These are phyloP conservation scores for Suillus spraguei DNA, from an alignment of 768 basidiomycete species.

Conservation along the genomic window DNA sequence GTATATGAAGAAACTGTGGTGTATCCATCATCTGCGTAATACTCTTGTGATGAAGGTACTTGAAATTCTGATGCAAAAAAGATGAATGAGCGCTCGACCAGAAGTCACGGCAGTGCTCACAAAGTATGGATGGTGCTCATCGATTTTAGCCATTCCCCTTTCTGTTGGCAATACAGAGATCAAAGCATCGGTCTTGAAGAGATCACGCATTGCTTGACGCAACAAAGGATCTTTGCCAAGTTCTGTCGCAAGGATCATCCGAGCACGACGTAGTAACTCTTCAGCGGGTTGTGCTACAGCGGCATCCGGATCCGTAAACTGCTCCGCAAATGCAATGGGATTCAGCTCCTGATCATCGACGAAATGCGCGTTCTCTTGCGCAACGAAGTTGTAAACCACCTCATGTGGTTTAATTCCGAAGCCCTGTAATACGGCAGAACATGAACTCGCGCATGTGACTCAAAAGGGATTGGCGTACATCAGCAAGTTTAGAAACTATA, in stretches of 20 bases:
- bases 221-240: conserved; percentile 92
- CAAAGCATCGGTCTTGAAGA: conserved; percentile 74
- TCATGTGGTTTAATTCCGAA: conserved; percentile 84
- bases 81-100: not conserved
- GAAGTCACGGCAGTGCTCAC: conserved; percentile 42
- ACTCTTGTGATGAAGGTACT: conserved; percentile 85
- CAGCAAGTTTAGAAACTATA: conserved; percentile 73
- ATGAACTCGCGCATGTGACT: not conserved
- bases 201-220: conserved; percentile 71
- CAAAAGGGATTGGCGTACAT: conserved; percentile 51
- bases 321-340: conserved; percentile 83
- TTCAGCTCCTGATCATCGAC: conserved; percentile 81
- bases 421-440: conserved; percentile 47
- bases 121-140: conserved; percentile 71
- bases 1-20: conserved; percentile 87
- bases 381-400: conserved; percentile 82
- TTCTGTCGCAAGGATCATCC: conserved; percentile 86
- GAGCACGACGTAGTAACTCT: conserved; percentile 71
- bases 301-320: conserved; percentile 76
- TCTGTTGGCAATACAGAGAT: conserved; percentile 88
- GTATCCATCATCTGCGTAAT: conserved; percentile 67
- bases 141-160: conserved; percentile 76
- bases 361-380: conserved; percentile 61
- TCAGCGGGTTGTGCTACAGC: conserved; percentile 58
- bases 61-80: conserved; percentile 71